phyloP scores from a whole-genome alignment of 495 filamentous ascomycete species.

The Pseudomonodictys pantanalensis region DNA sequence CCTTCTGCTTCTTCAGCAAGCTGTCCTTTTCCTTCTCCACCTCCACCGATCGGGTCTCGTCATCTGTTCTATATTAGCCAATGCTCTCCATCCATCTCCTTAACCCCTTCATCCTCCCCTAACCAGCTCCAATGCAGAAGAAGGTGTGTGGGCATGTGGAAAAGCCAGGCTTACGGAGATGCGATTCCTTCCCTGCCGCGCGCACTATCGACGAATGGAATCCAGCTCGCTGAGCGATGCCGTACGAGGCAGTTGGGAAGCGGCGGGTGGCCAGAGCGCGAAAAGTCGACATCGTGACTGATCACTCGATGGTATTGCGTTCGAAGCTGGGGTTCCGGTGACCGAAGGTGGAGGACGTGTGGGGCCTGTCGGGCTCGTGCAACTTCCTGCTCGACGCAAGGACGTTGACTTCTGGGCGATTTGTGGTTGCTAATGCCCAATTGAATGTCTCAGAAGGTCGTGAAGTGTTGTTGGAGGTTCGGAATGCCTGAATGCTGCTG shows the following conservation, averaged over 20 bases:
- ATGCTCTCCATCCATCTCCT: not conserved
- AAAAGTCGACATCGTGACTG: constrained; percentile 19
- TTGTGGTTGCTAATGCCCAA: too few species aligned
- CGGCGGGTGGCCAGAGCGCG: constrained; percentile 10
- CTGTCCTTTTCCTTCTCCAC: constrained; percentile 73
- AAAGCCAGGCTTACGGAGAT: constrained; percentile 31
- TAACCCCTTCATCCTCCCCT: too few species aligned
- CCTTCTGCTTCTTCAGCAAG: constrained; percentile 63
- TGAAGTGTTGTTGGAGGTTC: not conserved
- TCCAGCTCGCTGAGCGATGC: constrained; percentile 23
- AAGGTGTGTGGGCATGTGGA: not conserved
- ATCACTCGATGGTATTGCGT: not conserved
- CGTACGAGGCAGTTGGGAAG: constrained; percentile 11
- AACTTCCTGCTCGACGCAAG: too few species aligned
- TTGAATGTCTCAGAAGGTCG: not conserved
- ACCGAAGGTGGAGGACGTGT: not conserved
- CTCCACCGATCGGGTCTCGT: constrained; percentile 39
- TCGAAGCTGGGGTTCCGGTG: not conserved
- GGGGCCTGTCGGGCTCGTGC: not conserved
- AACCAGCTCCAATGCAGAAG: not conserved
- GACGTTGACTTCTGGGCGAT: too few species aligned
- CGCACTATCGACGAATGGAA: constrained; percentile 19
- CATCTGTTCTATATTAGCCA: constrained; percentile 24
- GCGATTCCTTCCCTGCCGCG: constrained; percentile 35
- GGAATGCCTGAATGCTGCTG: not conserved